Evolutionary conservation across 164 flowering plant species (phyloP).

Genomic region (Chloranthus sessilifolius): DNA sequence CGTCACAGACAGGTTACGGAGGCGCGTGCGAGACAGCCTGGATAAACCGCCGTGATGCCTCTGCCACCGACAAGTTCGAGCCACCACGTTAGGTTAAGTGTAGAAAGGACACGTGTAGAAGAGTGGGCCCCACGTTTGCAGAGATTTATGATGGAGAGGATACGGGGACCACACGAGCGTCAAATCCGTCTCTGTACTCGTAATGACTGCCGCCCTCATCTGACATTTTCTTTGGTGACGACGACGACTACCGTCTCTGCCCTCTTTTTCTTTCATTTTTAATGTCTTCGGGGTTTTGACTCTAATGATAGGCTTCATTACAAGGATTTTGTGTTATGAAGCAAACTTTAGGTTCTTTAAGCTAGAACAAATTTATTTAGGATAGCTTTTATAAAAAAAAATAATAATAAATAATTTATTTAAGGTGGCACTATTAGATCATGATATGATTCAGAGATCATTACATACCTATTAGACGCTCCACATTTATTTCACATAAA

Average conservation of each 20-base stretch:
- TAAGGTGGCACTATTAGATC: too few species aligned
- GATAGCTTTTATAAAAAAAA: too few species aligned
- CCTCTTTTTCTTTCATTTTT: not conserved
- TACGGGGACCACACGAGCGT: constrained; percentile 2
- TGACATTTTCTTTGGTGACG: constrained; percentile 2
- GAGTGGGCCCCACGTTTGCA: not conserved
- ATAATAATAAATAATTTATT: too few species aligned
- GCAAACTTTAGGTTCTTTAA: too few species aligned
- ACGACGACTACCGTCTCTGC: constrained; percentile 3
- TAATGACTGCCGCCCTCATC: not conserved
- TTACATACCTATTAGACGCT: too few species aligned
- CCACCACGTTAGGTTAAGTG: constrained; percentile 5
- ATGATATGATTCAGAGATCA: too few species aligned
- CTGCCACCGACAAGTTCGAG: constrained; percentile 7
- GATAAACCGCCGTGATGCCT: constrained; percentile 5
- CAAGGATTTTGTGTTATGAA: too few species aligned
- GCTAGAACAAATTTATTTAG: too few species aligned
- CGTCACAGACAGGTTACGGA: constrained; percentile 1
- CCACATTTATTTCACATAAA: too few species aligned
- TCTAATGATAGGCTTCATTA: too few species aligned
- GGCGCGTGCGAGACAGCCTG: not conserved
- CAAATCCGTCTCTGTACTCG: constrained; percentile 4
- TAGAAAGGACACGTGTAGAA: too few species aligned
- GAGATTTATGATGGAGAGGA: not conserved
- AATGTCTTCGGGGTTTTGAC: not conserved